These are phyloP conservation scores for Ceratocystiopsis minuta DNA, from an alignment of 2,329 filamentous ascomycete genomes.

Conservation along the genomic window DNA sequence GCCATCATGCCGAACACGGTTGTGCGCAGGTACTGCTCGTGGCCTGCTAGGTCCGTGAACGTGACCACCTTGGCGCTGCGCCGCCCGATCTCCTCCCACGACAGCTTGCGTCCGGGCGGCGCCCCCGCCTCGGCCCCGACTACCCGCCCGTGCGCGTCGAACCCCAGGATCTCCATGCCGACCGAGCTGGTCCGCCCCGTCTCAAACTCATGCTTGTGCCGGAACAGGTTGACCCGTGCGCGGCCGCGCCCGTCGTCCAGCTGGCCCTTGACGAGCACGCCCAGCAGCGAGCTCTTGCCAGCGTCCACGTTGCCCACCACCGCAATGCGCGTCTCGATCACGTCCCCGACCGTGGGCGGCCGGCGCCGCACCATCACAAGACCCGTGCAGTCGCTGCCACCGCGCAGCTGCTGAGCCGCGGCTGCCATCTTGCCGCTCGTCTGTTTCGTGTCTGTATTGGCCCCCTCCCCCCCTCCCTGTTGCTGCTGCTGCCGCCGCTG, in stretches of 20 bases:
- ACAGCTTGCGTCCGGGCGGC: constrained; percentile 59
- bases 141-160: constrained; percentile 71
- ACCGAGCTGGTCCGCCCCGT: constrained; percentile 90
- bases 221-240: constrained; percentile 86
- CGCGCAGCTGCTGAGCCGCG: background rate
- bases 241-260: constrained; percentile 89
- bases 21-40: constrained; percentile 86
- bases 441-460: too few species aligned
- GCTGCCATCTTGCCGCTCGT: constrained; percentile 19
- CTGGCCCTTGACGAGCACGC: constrained; percentile 86
- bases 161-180: constrained; percentile 98
- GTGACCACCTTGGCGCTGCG: constrained; percentile 91
- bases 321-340: constrained; percentile 89
- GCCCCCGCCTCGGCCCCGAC: constrained; percentile 68
- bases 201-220: constrained; percentile 96
- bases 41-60: constrained; percentile 87
- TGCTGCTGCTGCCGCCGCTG: background rate
- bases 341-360: constrained; percentile 59
- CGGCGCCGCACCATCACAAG: constrained; percentile 68
- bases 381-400: constrained; percentile 45
- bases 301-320: constrained; percentile 97
- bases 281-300: constrained; percentile 89
- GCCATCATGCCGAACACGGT: constrained; percentile 92
- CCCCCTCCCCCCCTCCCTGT: constrained; percentile 17
- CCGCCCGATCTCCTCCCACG: constrained; percentile 95